Base-by-base conservation (phyloP, 768 basidiomycete species). In the Albatrellus ellisii region DNA sequence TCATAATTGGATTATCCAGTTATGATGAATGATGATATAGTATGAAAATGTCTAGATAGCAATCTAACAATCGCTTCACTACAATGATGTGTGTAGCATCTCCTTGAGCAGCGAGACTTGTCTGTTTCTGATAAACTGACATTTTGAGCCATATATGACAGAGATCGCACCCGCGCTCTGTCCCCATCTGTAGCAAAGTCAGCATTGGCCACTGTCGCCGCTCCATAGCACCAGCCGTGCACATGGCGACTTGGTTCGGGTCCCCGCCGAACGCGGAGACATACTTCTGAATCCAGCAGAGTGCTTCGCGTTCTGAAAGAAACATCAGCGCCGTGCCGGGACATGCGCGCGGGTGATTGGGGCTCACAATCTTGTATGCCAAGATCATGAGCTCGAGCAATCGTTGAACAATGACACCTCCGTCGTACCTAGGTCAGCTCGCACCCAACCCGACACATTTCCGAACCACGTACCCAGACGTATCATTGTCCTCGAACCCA, bases 151-250 rank as follows among this genome's bases (percentile, higher is more conserved):
- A 14, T 43, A 39, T 10, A 43, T 48, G 24, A 49, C 45, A 10
- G 50, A 49, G 9, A 47, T 42, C 1, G 46, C 43, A 1, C 55
- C 55, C 6, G 55, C 54, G 41, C 49, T 52, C 26, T 47, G 39
- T 14, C 53, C 52, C 51, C 48, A 57, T 12, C 52, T 54, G 34
- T 6, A 21, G 10, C 12, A 17, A 8, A 8, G 34, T 11, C 15
- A 8, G 18, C 34, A 50, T 18, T 22, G 25, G 22, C 26, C 25
- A 32, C 27, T 2, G 45, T 11, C 2, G 24, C 20, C 15, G n/a
- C 28, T 10, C 11, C 18, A 6, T 12, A n/a, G 11, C 8, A 28
- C 2, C 6, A 26, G 6, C 27, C 14, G 26, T 20, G 25, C 41
- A 25, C 20, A 39, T 7, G 2, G 32, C 18, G 15, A 36, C 12